A percentile compares a stretch with the other conserved stretches of the same genome.
Conservation (phyloP, 352 stramenopile species). For the Globisporangium solare region DNA sequence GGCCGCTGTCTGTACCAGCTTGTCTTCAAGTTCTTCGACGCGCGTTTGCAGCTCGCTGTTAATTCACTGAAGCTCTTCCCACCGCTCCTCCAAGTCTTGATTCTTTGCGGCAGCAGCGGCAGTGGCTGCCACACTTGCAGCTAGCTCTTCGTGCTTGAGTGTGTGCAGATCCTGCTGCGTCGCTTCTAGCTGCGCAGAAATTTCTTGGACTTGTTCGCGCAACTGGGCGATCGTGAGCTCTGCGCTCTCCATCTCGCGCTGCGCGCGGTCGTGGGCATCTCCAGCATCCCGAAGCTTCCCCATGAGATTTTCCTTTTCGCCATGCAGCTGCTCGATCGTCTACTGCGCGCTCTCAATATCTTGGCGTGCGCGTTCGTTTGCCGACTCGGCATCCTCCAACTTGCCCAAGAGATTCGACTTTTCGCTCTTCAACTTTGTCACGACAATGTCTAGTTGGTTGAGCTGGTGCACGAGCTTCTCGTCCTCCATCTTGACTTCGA, state of each 20-base stretch:
- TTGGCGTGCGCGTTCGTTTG: constrained; percentile 27
- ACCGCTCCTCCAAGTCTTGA: constrained; percentile 48
- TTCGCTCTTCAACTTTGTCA: constrained; percentile 46
- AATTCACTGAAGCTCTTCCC: constrained; percentile 41
- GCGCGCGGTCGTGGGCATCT: constrained; percentile 23
- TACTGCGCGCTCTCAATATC: constrained; percentile 29
- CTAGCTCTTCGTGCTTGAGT: constrained; percentile 41
- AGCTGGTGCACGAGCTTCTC: constrained; percentile 37
- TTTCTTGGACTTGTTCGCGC: constrained; percentile 51
- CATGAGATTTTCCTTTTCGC: constrained; percentile 21
- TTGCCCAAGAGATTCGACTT: constrained; percentile 41
- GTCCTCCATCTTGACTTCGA: constrained; percentile 20
- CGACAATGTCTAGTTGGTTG: constrained; percentile 35
- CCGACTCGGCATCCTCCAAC: constrained; percentile 34
- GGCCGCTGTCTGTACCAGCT: constrained; percentile 30
- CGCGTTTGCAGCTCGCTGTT: constrained; percentile 55
- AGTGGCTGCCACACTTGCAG: constrained; percentile 33
- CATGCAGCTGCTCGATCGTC: constrained; percentile 29
- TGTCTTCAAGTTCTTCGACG: constrained; percentile 55
- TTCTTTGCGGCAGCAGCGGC: constrained; percentile 51
- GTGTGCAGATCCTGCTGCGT: constrained; percentile 45
- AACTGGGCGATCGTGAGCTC: constrained; percentile 40
- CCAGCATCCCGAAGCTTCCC: constrained; percentile 24
- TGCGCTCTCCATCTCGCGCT: constrained; percentile 21
- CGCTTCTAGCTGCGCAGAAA: constrained; percentile 42